phyloP scores from a whole-genome alignment of 345 rosid species.

The Triadica sebifera region DNA sequence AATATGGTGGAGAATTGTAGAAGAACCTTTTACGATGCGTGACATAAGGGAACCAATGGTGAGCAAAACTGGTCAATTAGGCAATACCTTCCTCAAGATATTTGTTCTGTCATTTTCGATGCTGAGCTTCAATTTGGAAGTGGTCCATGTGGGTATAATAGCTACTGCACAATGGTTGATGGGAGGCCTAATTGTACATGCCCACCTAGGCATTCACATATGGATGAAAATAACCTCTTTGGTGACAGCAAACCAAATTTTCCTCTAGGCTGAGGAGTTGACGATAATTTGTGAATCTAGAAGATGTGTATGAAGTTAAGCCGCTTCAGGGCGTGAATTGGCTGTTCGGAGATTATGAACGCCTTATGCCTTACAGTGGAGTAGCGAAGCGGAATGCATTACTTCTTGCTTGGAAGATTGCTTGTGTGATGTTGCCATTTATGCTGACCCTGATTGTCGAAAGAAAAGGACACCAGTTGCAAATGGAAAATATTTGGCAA shows the following conservation, averaged over 20 bases:
- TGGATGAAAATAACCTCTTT: conserved; percentile 15
- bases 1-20: too few relatives aligned
- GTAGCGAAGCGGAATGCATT: conserved; percentile 24
- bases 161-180: conserved; percentile 21
- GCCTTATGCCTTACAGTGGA: conserved; percentile 15
- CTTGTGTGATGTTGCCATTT: conserved; percentile 30
- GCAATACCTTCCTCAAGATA: conserved; percentile 20
- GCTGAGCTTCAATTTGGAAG: not conserved
- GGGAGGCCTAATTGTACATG: conserved; percentile 27
- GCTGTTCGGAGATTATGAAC: conserved; percentile 34
- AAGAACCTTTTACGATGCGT: too few relatives aligned
- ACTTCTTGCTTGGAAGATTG: conserved; percentile 39
- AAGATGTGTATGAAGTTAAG: conserved; percentile 17
- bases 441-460: not conserved
- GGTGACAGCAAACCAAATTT: conserved; percentile 25
- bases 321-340: conserved; percentile 18
- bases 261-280: conserved; percentile 21
- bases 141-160: conserved; percentile 39
- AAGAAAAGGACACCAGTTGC: conserved; percentile 14
- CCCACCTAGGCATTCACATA: conserved; percentile 22
- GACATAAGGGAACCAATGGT: conserved; percentile 4
- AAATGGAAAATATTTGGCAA: not conserved
- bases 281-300: not conserved
- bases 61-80: conserved; percentile 15
- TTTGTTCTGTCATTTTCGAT: conserved; percentile 9